Base-by-base conservation (phyloP, 176 grass and related monocot species). In the Saccharum officinarum region DNA sequence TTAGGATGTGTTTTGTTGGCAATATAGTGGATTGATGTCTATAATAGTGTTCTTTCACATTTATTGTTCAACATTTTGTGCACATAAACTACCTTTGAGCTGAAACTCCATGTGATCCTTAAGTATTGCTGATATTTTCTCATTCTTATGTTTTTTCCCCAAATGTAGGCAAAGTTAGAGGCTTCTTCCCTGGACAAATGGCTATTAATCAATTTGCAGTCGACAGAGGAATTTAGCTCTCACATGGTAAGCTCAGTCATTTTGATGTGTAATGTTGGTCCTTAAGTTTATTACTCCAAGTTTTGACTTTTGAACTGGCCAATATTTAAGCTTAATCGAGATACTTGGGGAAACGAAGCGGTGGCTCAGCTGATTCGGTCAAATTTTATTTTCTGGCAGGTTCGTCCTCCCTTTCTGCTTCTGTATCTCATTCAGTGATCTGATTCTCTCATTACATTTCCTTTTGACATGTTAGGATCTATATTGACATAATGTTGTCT, bases 301-400 rank as follows among this genome's bases (percentile, higher is more conserved):
- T 85, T 81, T 31, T 86, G 49, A 87, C 79, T 75, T 30, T 84
- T 46, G 38, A 74, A 1, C 26, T 0, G 49, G 14, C 72, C 68
- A 66, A 40, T 71, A 50, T 84, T 55, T 66, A 92, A 99, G 97
- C 92, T 99, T 67, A 99, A 99, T 63, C 91, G 97, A 41, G 97
- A 99, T 82, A 96, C 97, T 65, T 99, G 97, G 97, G 86, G 92
- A 71, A 99, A 97, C 79, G 90, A 96, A 85, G 89, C 94, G 0
- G 90, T 99, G 67, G 88, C 93, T 71, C 92, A 97, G 49, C 92
- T 94, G 80, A 94, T 99, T 83, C 88, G 81, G 39, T 92, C 97
- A 61, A 99, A 96, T 83, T 96, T 99, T 72, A 93, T 99, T 79
- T 99, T 99, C 90, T 99, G 97, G 97, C 97, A 99, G 97, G 97